These are phyloP conservation scores for Coemansia biformis DNA, from an alignment of 192 early-diverging fungal genomes.

Conservation along the genomic window DNA sequence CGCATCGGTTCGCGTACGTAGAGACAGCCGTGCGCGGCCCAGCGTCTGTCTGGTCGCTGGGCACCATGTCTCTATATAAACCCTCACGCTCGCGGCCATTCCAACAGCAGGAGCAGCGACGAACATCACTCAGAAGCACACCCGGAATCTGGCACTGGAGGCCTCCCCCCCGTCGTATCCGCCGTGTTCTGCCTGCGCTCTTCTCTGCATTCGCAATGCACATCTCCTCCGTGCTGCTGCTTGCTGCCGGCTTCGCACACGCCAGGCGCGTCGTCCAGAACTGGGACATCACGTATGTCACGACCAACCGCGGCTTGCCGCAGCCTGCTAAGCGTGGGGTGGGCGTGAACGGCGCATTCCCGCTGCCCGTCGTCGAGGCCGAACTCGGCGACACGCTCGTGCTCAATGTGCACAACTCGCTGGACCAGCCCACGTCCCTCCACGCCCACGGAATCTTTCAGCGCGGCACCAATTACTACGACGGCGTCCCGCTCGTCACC, in stretches of 20 bases:
- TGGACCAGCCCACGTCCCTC: constrained; percentile 58
- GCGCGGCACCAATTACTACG: constrained; percentile 59
- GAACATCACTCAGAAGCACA: too few species aligned
- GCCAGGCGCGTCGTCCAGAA: constrained; percentile 24
- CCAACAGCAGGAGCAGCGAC: too few species aligned
- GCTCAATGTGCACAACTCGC: constrained; percentile 52
- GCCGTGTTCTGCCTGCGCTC: too few species aligned
- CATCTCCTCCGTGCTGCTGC: background rate
- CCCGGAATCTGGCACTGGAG: too few species aligned
- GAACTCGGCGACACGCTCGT: constrained; percentile 23
- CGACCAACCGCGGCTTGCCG: constrained; percentile 22
- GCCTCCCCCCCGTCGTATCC: too few species aligned
- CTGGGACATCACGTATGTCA: constrained; percentile 30
- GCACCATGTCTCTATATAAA: too few species aligned
- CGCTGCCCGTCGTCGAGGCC: constrained; percentile 26
- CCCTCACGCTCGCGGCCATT: too few species aligned
- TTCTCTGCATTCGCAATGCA: too few species aligned
- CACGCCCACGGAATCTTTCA: constrained; percentile 76
- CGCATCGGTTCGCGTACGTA: too few species aligned
- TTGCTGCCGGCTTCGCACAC: background rate
- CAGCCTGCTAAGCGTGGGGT: constrained; percentile 20
- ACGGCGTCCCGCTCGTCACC: constrained; percentile 62
- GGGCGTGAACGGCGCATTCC: constrained; percentile 23
- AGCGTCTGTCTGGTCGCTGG: too few species aligned
- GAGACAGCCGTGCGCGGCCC: too few species aligned